Base-by-base conservation (phyloP, 306 rosid species). In the Sicyos baderoa region DNA sequence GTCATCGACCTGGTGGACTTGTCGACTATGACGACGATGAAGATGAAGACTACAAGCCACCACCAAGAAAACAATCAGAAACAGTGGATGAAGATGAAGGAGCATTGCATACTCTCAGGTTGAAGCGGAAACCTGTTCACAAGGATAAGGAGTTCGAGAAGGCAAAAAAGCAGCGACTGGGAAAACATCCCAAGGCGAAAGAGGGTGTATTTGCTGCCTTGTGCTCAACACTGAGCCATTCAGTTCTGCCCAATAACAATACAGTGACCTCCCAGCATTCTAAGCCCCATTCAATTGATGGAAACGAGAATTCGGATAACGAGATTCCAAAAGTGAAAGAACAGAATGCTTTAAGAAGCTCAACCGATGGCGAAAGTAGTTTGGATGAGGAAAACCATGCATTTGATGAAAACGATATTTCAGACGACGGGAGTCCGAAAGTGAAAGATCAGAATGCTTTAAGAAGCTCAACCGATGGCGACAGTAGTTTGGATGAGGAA, bases 1-100 rank as follows among this genome's bases (percentile, higher is more conserved):
- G 88, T 81, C 83, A 88, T 49, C 88, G 85, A 58, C 75, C 95
- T 75, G 87, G 85, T 72, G 95, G 91, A 74, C 85, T 92, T 75
- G 98, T 92, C 53, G 98, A 92, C 67, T 92, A 92, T 68, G 98
- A 86, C 25, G 98, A 92, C 59, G 98, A 92, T 37, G 44, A 37
- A 79, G 97, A 92, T 66, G 92, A 87, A 72, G 95, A 89, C 81
- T 92, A 89, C 80, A 84, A 70, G 42, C 98, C 98, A 74, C 98
- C 96, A 0, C 89, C 87, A 53, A 87, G 77, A 84, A 92, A 89
- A 84, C 88, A 87, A 72, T 77, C 78, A 18, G 89, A 82, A 29
- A 56, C 86, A 13, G 72, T 82, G 2, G 95, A 84, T 35, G 95
- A 91, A 56, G 96, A 89, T 76, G 97, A 87, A 47, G 96, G 83